Evolutionary conservation across 2,329 filamentous ascomycete genomes (phyloP).

Genomic region (Colletotrichum musae): DNA sequence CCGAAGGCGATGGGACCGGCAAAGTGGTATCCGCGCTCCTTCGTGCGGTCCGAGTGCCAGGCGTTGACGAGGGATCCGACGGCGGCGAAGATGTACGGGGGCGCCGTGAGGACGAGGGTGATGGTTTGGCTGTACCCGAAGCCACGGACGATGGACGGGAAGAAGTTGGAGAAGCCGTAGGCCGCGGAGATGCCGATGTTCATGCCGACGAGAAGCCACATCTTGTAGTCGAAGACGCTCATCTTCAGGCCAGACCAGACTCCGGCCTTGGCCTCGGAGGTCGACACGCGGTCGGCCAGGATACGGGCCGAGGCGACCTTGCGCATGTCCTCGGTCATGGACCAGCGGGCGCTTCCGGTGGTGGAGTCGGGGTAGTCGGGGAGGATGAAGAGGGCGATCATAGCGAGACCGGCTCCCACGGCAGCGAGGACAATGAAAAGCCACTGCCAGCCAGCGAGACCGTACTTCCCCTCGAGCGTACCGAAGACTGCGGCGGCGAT

Average conservation of each 20-base stretch:
- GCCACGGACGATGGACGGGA: constrained; percentile 43
- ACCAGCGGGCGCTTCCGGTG: constrained; percentile 45
- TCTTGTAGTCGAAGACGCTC: constrained; percentile 44
- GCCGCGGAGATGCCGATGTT: constrained; percentile 44
- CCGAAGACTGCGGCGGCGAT: constrained; percentile 46
- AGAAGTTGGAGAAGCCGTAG: constrained; percentile 46
- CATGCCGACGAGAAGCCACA: constrained; percentile 45
- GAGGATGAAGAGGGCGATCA: constrained; percentile 42
- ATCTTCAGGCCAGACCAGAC: constrained; percentile 45
- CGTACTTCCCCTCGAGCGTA: constrained; percentile 42
- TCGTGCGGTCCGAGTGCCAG: constrained; percentile 43
- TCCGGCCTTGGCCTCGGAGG: constrained; percentile 42
- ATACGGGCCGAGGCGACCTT: constrained; percentile 45
- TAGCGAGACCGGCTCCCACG: constrained; percentile 41
- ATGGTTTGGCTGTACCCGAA: constrained; percentile 43
- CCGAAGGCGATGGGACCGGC: constrained; percentile 41
- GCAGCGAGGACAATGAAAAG: constrained; percentile 55
- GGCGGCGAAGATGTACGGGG: constrained; percentile 44
- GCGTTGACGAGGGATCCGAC: constrained; percentile 41
- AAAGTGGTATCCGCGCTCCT: constrained; percentile 45
- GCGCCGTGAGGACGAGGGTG: constrained; percentile 44
- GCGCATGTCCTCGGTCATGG: constrained; percentile 45
- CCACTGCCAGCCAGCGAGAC: constrained; percentile 57
- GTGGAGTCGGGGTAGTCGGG: constrained; percentile 46
- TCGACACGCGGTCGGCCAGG: constrained; percentile 44